Evolutionary conservation across 177 flowering plant species (phyloP).

Genomic region (Tripterygium wilfordii): DNA sequence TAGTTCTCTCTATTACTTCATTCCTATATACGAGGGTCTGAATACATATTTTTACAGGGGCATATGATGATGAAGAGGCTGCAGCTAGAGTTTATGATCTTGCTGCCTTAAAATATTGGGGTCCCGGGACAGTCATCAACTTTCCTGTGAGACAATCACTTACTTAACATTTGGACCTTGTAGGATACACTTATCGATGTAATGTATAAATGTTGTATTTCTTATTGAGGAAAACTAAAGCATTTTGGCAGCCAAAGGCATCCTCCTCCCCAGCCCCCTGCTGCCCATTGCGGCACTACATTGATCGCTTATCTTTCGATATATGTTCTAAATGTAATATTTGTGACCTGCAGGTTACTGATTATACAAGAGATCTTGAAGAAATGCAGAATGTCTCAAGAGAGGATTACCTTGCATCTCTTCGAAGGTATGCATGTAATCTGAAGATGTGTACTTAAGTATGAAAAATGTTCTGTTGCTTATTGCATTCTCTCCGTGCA

Average conservation of each 20-base stretch:
- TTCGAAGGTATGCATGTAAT: constrained; percentile 53
- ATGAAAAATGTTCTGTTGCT: constrained; percentile 11
- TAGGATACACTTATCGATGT: neutral
- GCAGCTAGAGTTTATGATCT: constrained; percentile 98
- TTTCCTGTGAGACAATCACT: constrained; percentile 60
- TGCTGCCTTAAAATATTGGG: constrained; percentile 97
- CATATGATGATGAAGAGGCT: constrained; percentile 96
- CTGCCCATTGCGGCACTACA: too few relatives aligned
- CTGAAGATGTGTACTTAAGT: constrained; percentile 4
- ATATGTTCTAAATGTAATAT: neutral
- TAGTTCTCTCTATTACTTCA: neutral
- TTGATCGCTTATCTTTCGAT: too few relatives aligned
- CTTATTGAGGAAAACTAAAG: neutral
- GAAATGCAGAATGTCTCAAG: constrained; percentile 81
- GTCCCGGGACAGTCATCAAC: constrained; percentile 85
- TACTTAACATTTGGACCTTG: neutral
- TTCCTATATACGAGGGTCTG: neutral
- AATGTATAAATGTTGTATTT: neutral
- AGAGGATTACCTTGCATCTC: constrained; percentile 87
- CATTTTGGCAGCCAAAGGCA: too few relatives aligned
- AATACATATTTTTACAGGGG: constrained; percentile 41
- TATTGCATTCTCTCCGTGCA: constrained; percentile 23
- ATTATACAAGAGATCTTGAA: constrained; percentile 83
- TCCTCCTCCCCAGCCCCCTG: too few relatives aligned
- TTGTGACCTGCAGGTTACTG: constrained; percentile 57